Base-by-base conservation (phyloP, 768 basidiomycete genomes). In the Russula dissimulans region DNA sequence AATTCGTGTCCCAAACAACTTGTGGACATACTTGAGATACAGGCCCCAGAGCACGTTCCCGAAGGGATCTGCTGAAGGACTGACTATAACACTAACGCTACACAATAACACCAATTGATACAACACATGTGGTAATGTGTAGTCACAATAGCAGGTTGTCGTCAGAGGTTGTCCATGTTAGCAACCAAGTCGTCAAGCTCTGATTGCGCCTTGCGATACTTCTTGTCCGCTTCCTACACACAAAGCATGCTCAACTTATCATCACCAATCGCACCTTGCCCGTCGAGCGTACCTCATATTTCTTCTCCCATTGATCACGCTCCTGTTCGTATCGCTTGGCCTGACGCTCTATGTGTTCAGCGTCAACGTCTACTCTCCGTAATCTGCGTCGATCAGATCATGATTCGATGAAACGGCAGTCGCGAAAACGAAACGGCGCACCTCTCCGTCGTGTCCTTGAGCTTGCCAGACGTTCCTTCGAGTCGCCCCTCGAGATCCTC, bases 251-350 rank as follows among this genome's bases (percentile, higher is more conserved):
- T 18, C 34, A 47, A 56, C 8, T 56, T 9, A 32, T 45, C 18
- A 41, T 43, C 14, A 61, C 43, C 36, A 29, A 46, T 43, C 47
- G 17, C 15, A 4, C 18, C 15, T 31, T 5, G 41, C 36, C 10
- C 17, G 26, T 47, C 17, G 44, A 42, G 36, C 50, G 34, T 57
- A 62, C 61, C 51, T 62, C 61, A 8, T 83, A 89, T 76, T 95
- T 97, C 80, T 86, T 83, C 83, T 97, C 95, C 91, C 89, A 93
- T 43, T 71, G 68, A 53, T 62, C 56, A 22, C 51, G 45, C 22
- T 57, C 61, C 51, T 62, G 45, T 32, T 62, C 61, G 15, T 36
- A 14, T 53, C 61, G 56, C 45, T 57, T 57, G 17, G 45, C 36
- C 31, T 57, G 56, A 22, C 61, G 61, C n/a, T 57, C 61, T 5